Evolutionary conservation across 164 flowering plant species (phyloP).

Genomic region (Stephania japonica): DNA sequence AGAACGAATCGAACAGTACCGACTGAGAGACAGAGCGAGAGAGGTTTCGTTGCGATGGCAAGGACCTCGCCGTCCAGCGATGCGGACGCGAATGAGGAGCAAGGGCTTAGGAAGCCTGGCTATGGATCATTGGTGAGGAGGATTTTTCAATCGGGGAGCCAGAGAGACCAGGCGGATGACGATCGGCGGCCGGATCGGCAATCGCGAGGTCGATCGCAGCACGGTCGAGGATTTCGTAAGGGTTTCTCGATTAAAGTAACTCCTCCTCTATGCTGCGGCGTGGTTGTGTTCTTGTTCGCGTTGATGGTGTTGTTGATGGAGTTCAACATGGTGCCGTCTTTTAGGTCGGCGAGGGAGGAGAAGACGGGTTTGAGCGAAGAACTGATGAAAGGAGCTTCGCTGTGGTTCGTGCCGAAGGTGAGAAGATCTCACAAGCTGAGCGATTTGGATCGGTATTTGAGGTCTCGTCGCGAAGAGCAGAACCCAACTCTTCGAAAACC

Average conservation of each 20-base stretch:
- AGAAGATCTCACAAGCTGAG: constrained; percentile 23
- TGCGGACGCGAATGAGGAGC: constrained; percentile 13
- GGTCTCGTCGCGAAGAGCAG: constrained; percentile 23
- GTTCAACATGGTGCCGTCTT: constrained; percentile 39
- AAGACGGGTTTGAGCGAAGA: constrained; percentile 28
- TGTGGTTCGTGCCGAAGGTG: constrained; percentile 43
- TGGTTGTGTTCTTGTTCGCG: constrained; percentile 41
- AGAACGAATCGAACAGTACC: too few species aligned
- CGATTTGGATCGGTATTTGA: constrained; percentile 32
- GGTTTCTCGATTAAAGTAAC: constrained; percentile 31
- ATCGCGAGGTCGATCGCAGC: constrained; percentile 34
- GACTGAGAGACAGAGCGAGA: neutral
- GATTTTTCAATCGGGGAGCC: constrained; percentile 12
- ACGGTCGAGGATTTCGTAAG: constrained; percentile 37
- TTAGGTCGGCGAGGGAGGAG: constrained; percentile 26
- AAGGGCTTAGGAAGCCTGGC: constrained; percentile 11
- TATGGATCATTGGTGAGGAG: constrained; percentile 15
- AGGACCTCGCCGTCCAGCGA: constrained; percentile 13
- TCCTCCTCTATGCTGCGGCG: constrained; percentile 36
- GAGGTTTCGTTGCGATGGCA: constrained; percentile 12
- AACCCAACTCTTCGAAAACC: constrained; percentile 53
- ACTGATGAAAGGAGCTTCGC: constrained; percentile 41
- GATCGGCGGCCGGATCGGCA: constrained; percentile 30
- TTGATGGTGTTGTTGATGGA: constrained; percentile 50
- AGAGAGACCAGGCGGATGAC: constrained; percentile 8